Base-by-base conservation (phyloP, 306 rosid species). In the Begonia loranthoides region DNA sequence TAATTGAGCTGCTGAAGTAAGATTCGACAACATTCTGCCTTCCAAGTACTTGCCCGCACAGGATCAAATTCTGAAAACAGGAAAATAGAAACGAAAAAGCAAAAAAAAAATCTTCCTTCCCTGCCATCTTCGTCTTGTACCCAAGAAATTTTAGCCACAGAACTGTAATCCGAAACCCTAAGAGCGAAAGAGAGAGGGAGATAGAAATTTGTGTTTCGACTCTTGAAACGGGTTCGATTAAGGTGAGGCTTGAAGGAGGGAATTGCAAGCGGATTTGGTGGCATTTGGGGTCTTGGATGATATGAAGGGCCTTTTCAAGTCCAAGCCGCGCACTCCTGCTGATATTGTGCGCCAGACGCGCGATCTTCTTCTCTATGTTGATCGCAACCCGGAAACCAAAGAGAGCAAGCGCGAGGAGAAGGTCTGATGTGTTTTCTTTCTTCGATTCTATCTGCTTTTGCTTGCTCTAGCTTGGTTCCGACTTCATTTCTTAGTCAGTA, bases 251-350 rank as follows among this genome's bases (percentile, higher is more conserved):
- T 28, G 36, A 28, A 28, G 36, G 36, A 19, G 46, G 53, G 55
- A 28, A 13, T 56, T 40, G 0, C 56, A 48, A 4, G 13, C 28
- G 0, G 54, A 41, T 3, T 17, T 49, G 12, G 36, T 13, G 51
- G 3, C 49, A 6, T 13, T 56, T 45, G 59, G 48, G 49, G 45
- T 22, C 14, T 14, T 33, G 41, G 24, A 41, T 15, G 64, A 59
- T 61, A 90, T 90, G 99, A 90, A 90, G 67, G 81, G 95, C 19
- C 79, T 90, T 47, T 90, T 90, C 82, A 90, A 90, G 76, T 73
- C 99, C 8, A 90, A 90, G 70, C 99, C 95, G 9, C 83, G 94
- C 5, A 90, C 99, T 0, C 99, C 99, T 9, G 69, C 51, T 14
- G 99, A 86, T 17, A 41, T 82, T 3, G 99, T 90, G 6, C 94